Base-by-base conservation (phyloP, 1,284 basidiomycete species). In the Moesziomyces sp. region DNA sequence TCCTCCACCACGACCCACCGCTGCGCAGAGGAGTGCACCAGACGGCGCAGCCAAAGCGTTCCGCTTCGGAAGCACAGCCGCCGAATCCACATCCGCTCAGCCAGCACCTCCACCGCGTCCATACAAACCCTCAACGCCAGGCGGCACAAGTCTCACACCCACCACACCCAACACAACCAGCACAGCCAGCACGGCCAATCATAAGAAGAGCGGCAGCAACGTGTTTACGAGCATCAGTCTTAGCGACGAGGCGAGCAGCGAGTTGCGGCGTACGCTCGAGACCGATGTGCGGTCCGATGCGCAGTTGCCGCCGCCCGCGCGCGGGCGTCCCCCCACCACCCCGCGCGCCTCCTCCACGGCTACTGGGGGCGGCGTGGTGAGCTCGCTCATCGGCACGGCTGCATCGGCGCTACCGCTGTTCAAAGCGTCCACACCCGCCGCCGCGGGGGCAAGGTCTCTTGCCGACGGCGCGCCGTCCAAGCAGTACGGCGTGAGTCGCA, bases 401-500 rank as follows among this genome's bases (percentile, higher is more conserved):
- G 53, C 59, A 8, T 58, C 59, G 6, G 66, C 59, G 23, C 34
- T 68, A 18, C 65, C 65, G n/a, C 24, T 57, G 30, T 61, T 68
- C 65, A 68, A 51, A 18, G 26, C 28, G 7, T 21, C 45, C 13
- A 9, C 48, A 10, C 38, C 43, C 6, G 18, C 38, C 11, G 46
- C 50, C 11, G 44, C 8, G 3, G 30, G 52, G 18, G 48, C 52
- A 8, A 50, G 56, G 26, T 51, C 52, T 42, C 18, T 74, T 23
- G 65, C 71, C 8, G 71, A 74, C 10, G 65, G 65, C 3, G 71
- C 71, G 18, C 71, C 71, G 6, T 65, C 61, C 24, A 68, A 69
- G 45, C 65, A 68, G 46, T 46, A 35, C 21, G 58, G 58, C 5
- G 40, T 56, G 52, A 51, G 56, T 46, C 52, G 66, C 38, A 63